phyloP scores from a whole-genome alignment of 441 rosid species.

The Erysimum cheiri region DNA sequence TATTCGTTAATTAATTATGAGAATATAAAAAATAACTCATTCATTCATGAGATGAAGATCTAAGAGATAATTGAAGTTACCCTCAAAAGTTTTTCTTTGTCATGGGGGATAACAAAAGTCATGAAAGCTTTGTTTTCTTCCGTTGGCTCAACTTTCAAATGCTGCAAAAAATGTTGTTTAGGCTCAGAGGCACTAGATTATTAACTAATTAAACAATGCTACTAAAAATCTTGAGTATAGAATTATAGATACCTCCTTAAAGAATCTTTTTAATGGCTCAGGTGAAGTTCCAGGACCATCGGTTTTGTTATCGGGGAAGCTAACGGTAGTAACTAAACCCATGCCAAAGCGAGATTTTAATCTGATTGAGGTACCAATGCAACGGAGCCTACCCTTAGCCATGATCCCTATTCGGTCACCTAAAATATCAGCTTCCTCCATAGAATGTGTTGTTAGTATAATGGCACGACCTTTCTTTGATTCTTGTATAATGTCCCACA shows the following conservation, averaged over 20 bases:
- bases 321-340: conserved; percentile 78
- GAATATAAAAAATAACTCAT: not conserved
- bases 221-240: not conserved
- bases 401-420: conserved; percentile 93
- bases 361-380: conserved; percentile 88
- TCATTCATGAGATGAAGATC: not conserved
- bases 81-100: conserved; percentile 66
- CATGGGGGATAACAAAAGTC: conserved; percentile 86
- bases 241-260: conserved; percentile 57
- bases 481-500: conserved; percentile 88
- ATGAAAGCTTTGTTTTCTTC: conserved; percentile 81
- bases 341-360: conserved; percentile 86
- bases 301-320: conserved; percentile 58
- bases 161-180: conserved; percentile 48
- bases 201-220: not conserved
- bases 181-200: conserved; percentile 44
- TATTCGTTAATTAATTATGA: conserved; percentile 24
- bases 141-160: conserved; percentile 61
- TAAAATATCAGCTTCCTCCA: conserved; percentile 94
- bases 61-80: conserved; percentile 45
- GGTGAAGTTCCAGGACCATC: conserved; percentile 40
- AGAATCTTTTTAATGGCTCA: conserved; percentile 71
- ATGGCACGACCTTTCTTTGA: conserved; percentile 89
- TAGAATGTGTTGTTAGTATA: conserved; percentile 89
- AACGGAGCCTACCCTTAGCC: conserved; percentile 96